A percentile compares a stretch with the other conserved stretches of the same genome.
These are phyloP conservation scores for Coniochaeta sp. DNA, from an alignment of 2,329 filamentous ascomycete genomes.

Conservation along the genomic window DNA sequence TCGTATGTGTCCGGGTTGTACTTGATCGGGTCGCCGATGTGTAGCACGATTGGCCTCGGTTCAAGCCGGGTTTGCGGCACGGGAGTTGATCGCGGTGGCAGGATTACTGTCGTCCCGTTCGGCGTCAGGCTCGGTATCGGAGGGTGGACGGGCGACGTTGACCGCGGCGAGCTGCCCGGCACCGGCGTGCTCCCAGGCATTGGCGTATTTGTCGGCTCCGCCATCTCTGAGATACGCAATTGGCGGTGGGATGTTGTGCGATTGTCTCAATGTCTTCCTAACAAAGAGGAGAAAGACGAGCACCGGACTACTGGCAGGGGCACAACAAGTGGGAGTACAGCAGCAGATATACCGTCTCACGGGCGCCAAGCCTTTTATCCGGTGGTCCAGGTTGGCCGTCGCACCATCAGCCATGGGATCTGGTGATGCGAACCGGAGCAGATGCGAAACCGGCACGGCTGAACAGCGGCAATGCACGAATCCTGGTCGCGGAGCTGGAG, in stretches of 20 bases:
- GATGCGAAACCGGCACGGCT: constrained; percentile 3
- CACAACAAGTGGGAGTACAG: not conserved
- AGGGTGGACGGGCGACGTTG: constrained; percentile 16
- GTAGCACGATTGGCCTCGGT: constrained; percentile 54
- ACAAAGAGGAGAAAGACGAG: not conserved
- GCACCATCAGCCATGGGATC: not conserved
- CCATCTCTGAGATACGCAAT: constrained; percentile 16
- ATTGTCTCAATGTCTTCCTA: not conserved
- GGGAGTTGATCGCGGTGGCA: constrained; percentile 9
- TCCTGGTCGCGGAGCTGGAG: not conserved
- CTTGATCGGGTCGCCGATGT: constrained; percentile 60
- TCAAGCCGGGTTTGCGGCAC: constrained; percentile 8
- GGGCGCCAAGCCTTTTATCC: not conserved
- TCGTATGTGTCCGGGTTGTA: constrained; percentile 42
- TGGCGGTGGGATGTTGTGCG: not conserved
- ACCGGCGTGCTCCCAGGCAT: constrained; percentile 18
- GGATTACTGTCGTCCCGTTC: constrained; percentile 12
- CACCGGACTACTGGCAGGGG: not conserved
- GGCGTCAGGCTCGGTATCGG: constrained; percentile 18
- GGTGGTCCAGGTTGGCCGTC: not conserved
- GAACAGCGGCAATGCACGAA: constrained; percentile 4
- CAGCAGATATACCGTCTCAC: not conserved
- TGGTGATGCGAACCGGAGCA: not conserved
- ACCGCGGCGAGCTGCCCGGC: constrained; percentile 20
- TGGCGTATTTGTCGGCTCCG: constrained; percentile 23